Base-by-base conservation (phyloP, 2,329 filamentous ascomycete genomes). In the Colletotrichum sp. region DNA sequence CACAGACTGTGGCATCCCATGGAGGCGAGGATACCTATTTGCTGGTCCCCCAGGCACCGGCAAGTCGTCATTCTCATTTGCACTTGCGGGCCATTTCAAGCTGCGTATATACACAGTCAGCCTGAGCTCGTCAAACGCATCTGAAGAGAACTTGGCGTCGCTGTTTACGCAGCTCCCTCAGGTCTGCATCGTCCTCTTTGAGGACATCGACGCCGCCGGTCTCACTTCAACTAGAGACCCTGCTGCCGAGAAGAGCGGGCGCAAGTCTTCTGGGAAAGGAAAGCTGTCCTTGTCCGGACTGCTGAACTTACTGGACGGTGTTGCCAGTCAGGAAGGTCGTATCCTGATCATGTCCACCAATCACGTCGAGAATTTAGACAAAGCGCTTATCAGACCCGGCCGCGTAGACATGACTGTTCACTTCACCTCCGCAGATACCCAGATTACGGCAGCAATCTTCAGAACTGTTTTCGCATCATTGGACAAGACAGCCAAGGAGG, bases 311-410 rank as follows among this genome's bases (percentile, higher is more conserved):
- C 95, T 97, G 71, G 95, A 98, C 80, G 94, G 95, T 68, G 94
- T 95, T 1, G 93, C 93, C 2, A 94, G 92, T 5, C 93, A 94
- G 79, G 94, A 96, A 84, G 94, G 94, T 28, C 90, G 94, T 52
- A 90, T 96, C 15, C 89, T 96, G 18, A 93, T 96, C 85, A 95
- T 96, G 93, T 96, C 94, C 0, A 95, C 93, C 30, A 96, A 96
- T 83, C 90, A 92, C 72, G 93, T 93, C 4, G 92, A 96, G 79
- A 88, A 90, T 15, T 89, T 96, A 0, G 94, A 96, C 80, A 89
- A 92, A 61, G 94, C 94, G 0, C 88, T 96, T 8, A 92, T 95
- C 67, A 88, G 94, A 0, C 94, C 94, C 0, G 94, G 94, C 2
- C 88, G 94, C 2, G 92, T 96, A 4, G 94, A 96, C 78, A 85